Conservation (phyloP, 2,329 filamentous ascomycete genomes). For the Sarocladiaceae sp. region DNA sequence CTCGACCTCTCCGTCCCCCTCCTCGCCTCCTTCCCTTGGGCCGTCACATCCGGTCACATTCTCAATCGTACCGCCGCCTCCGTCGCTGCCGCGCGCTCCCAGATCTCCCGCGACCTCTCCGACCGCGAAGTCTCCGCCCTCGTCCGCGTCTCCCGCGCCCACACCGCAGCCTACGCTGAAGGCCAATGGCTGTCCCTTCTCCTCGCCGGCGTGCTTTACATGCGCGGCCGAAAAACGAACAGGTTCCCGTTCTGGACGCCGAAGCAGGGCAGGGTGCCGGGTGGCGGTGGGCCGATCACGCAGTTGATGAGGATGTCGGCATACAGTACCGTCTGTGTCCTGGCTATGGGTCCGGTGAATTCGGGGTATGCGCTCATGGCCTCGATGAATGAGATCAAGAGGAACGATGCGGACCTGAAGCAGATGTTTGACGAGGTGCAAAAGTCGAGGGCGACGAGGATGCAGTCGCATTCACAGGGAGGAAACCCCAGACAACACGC, state of each 20-base stretch:
- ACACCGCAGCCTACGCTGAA: not conserved
- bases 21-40: slow-evolving; percentile 1
- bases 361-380: not conserved
- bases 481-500: slow-evolving; percentile 5
- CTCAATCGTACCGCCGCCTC: not conserved
- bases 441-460: not conserved
- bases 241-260: slow-evolving; percentile 6
- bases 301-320: slow-evolving; percentile 2
- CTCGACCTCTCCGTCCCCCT: slow-evolving; percentile 1
- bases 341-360: slow-evolving; percentile 1
- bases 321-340: not conserved
- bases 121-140: not conserved
- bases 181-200: slow-evolving; percentile 3
- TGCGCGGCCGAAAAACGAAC: not conserved
- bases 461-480: slow-evolving; percentile 10
- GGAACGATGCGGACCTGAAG: not conserved
- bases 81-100: not conserved
- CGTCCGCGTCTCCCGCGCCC: not conserved
- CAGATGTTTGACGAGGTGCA: not conserved
- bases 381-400: not conserved
- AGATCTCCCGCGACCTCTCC: not conserved
- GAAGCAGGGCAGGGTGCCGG: slow-evolving; percentile 2
- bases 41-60: no score
- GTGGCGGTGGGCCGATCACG: not conserved
- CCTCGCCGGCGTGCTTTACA: not conserved